These are phyloP conservation scores for Pythium dissotocum DNA, from an alignment of 352 stramenopile genomes.

Conservation along the genomic window DNA sequence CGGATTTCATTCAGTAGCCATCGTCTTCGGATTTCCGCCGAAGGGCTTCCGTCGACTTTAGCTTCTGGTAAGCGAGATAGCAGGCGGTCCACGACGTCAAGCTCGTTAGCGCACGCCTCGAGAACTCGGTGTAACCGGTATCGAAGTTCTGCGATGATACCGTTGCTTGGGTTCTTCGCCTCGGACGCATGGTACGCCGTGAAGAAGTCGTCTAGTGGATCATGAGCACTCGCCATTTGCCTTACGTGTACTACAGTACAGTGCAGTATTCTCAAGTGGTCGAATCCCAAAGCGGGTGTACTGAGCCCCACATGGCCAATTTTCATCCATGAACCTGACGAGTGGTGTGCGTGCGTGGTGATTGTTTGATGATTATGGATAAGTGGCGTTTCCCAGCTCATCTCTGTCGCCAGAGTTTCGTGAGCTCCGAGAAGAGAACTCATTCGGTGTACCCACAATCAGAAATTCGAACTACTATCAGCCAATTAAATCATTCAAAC, in stretches of 20 bases:
- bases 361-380: not conserved
- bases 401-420: not conserved
- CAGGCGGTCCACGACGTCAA: not conserved
- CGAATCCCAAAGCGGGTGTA: not conserved
- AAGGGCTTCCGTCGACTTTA: not conserved
- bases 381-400: not conserved
- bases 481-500: not conserved
- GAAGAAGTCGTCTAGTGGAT: not conserved
- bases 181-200: not conserved
- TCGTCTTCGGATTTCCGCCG: not conserved
- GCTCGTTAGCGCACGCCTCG: not conserved
- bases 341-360: not conserved
- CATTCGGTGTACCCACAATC: not conserved
- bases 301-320: not conserved
- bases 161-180: not conserved
- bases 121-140: not conserved
- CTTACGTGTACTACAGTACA: not conserved
- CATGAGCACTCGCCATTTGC: not conserved
- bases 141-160: not conserved
- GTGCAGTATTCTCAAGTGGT: not conserved
- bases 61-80: not conserved
- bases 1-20: not conserved
- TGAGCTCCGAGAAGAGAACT: not conserved
- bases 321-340: not conserved
- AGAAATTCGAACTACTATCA: not conserved